phyloP scores from a whole-genome alignment of 1,139 yeast genomes.

The Candida neerlandica region DNA sequence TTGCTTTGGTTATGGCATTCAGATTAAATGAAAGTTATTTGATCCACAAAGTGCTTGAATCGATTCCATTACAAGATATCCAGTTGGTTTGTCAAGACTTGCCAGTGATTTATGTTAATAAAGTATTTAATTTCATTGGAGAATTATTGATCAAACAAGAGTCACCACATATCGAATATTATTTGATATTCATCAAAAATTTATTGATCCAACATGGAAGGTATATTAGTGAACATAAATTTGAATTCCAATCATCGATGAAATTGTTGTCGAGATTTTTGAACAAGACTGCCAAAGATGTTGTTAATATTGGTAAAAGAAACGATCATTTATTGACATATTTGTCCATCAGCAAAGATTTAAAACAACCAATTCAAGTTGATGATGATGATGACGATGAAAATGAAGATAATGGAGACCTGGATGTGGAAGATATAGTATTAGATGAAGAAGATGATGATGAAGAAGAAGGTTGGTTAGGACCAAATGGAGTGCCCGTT shows the following conservation, averaged over 20 bases:
- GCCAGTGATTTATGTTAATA: constrained; percentile 75
- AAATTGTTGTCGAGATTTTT: constrained; percentile 77
- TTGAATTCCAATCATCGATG: constrained; percentile 65
- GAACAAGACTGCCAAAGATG: constrained; percentile 73
- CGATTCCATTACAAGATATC: constrained; percentile 75
- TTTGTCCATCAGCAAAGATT: constrained; percentile 28
- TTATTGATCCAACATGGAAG: constrained; percentile 76
- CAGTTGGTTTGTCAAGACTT: constrained; percentile 63
- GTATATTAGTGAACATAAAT: constrained; percentile 64
- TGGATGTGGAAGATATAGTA: constrained; percentile 21
- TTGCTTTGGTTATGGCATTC: constrained; percentile 91
- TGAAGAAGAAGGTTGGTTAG: constrained; percentile 24
- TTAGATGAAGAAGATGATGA: constrained; percentile 18
- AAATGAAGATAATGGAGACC: constrained; percentile 19
- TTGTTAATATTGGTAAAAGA: constrained; percentile 55
- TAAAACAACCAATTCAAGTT: constrained; percentile 19
- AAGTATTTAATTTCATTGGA: constrained; percentile 72
- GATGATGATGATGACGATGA: constrained; percentile 22
- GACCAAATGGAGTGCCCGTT: constrained; percentile 14
- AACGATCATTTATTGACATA: constrained; percentile 57
- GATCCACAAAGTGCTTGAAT: constrained; percentile 72
- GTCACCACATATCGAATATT: constrained; percentile 86
- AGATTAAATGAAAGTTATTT: constrained; percentile 81
- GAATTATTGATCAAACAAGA: constrained; percentile 56
- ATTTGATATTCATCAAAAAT: constrained; percentile 75